Conservation (phyloP, 1,284 basidiomycete species). For the Cerioporus squamosus region DNA sequence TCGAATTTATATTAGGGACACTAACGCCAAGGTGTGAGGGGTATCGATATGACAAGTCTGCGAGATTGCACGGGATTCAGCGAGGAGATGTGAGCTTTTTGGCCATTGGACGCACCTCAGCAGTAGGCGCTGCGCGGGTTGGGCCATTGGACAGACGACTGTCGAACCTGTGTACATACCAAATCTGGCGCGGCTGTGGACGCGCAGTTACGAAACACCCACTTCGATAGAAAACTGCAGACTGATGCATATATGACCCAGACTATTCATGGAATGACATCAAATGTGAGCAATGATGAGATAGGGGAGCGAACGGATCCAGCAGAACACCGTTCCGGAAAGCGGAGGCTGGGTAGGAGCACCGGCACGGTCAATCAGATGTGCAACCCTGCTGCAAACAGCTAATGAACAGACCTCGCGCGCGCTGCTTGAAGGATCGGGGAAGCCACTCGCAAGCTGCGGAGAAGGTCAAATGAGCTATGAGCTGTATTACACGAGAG, state of each 20-base stretch:
- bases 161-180: background rate
- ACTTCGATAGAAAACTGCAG: background rate
- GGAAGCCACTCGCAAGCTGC: background rate
- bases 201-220: background rate
- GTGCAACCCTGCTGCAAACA: no score
- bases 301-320: slow-evolving; percentile 7
- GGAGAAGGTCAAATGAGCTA: background rate
- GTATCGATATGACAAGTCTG: background rate
- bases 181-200: background rate
- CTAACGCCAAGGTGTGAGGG: background rate
- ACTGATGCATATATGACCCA: background rate
- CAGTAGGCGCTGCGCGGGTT: slow-evolving; percentile 1
- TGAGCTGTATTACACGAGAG: no score
- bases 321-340: slow-evolving; percentile 3
- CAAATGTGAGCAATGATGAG: background rate
- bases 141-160: slow-evolving; percentile 10
- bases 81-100: background rate
- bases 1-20: background rate
- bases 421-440: no score
- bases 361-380: background rate
- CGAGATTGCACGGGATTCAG: background rate
- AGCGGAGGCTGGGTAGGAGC: background rate
- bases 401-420: background rate
- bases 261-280: background rate
- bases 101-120: slow-evolving; percentile 8